Conservation (phyloP, 2,329 filamentous ascomycete species). For the Balansia obtecta region DNA sequence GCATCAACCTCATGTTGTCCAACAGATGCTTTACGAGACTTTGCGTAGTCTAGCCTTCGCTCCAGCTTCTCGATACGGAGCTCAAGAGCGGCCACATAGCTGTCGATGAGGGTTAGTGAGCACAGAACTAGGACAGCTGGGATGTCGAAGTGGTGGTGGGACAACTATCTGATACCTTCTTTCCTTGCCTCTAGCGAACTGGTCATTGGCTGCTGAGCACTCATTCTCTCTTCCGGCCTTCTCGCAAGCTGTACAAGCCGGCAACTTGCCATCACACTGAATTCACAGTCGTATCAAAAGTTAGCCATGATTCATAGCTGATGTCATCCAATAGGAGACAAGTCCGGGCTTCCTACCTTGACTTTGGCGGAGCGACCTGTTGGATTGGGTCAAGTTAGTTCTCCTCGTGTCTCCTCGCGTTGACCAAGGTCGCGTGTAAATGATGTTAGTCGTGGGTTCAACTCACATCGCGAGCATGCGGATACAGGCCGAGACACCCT, state of each 20-base stretch:
- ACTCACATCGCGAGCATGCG: conserved; percentile 62
- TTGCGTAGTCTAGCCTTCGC: conserved; percentile 58
- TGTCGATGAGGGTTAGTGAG: conserved; percentile 16
- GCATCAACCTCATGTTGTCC: conserved; percentile 49
- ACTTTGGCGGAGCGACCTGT: conserved; percentile 78
- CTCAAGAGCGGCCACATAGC: conserved; percentile 92
- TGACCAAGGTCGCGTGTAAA: background rate
- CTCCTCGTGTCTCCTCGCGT: background rate
- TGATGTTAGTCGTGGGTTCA: background rate
- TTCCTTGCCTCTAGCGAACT: conserved; percentile 91
- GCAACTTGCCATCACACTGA: conserved; percentile 93
- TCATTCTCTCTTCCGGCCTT: conserved; percentile 75
- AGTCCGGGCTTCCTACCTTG: conserved; percentile 42
- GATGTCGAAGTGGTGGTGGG: background rate
- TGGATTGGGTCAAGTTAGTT: background rate
- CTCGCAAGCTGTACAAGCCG: conserved; percentile 90
- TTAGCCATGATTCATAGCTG: background rate
- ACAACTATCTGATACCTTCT: conserved; percentile 48
- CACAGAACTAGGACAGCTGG: background rate
- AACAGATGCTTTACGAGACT: conserved; percentile 58
- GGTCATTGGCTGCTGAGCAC: conserved; percentile 89
- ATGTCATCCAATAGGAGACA: background rate
- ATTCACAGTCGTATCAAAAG: conserved; percentile 19
- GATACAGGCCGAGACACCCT: conserved; percentile 69
- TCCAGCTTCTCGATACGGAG: conserved; percentile 81